Conservation (phyloP, 1,284 basidiomycete genomes). For the Phellopilus nigrolimitatus region DNA sequence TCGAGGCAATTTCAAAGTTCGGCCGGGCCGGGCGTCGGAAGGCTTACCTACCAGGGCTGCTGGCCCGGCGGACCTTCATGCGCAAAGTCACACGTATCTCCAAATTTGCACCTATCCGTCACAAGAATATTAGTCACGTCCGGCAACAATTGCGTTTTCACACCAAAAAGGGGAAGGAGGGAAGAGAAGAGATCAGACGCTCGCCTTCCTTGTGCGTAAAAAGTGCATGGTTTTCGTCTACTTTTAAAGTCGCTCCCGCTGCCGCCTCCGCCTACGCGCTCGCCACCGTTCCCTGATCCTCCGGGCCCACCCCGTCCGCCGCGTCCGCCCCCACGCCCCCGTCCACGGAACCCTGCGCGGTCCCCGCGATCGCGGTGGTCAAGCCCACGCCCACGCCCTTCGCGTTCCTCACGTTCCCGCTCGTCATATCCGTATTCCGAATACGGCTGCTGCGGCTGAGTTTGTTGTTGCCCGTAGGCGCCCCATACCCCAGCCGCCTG, state of each 20-base stretch:
- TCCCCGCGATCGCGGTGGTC: constrained; percentile 21
- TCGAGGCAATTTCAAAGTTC: too few relatives aligned
- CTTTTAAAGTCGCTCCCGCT: constrained; percentile 57
- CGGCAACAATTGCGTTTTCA: constrained; percentile 32
- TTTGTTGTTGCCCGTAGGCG: neutral
- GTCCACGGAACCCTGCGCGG: constrained; percentile 35
- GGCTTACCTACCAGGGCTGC: too few relatives aligned
- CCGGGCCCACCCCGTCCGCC: constrained; percentile 28
- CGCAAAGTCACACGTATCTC: constrained; percentile 78
- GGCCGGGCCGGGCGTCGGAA: too few relatives aligned
- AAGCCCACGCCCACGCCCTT: constrained; percentile 35
- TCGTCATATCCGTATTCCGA: constrained; percentile 8
- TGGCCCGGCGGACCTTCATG: constrained; percentile 41
- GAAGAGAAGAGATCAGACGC: constrained; percentile 43
- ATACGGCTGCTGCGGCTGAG: constrained; percentile 4
- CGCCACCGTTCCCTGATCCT: constrained; percentile 44
- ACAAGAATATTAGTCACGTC: constrained; percentile 43
- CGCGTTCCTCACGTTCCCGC: constrained; percentile 12
- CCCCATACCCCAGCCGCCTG: neutral
- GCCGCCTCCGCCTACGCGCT: constrained; percentile 35
- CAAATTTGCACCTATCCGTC: constrained; percentile 70
- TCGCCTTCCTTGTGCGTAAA: constrained; percentile 86
- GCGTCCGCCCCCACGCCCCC: constrained; percentile 32
- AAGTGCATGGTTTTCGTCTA: constrained; percentile 81
- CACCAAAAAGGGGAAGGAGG: constrained; percentile 18